Conservation (phyloP, 2,329 filamentous ascomycete genomes). For the Botrytis byssoidea region DNA sequence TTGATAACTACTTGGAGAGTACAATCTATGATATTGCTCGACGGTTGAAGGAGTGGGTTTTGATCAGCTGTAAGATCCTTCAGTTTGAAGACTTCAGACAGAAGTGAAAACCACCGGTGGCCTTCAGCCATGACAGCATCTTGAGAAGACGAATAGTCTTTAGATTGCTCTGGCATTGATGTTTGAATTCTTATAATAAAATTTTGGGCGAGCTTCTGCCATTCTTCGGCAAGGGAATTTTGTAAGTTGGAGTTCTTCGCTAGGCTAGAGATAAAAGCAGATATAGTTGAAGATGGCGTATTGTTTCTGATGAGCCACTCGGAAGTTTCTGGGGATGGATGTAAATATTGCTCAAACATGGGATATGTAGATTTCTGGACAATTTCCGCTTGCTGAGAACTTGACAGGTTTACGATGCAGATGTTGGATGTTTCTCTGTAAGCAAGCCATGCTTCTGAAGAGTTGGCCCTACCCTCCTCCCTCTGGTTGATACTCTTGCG, state of each 20-base stretch:
- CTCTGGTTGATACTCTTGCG: constrained; percentile 68
- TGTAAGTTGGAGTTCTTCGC: constrained; percentile 46
- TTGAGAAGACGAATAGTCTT: constrained; percentile 73
- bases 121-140: constrained; percentile 63
- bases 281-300: constrained; percentile 40
- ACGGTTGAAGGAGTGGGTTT: constrained; percentile 25
- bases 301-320: constrained; percentile 30
- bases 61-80: constrained; percentile 26
- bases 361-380: constrained; percentile 53
- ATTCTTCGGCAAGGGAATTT: constrained; percentile 54
- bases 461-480: constrained; percentile 71
- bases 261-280: constrained; percentile 47
- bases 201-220: constrained; percentile 58
- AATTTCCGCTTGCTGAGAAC: constrained; percentile 46
- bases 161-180: constrained; percentile 79
- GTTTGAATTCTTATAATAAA: constrained; percentile 67
- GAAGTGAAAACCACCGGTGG: constrained; percentile 60
- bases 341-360: constrained; percentile 54
- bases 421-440: constrained; percentile 66
- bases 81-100: constrained; percentile 40
- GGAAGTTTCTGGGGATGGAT: constrained; percentile 26
- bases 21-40: constrained; percentile 29
- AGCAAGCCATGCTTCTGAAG: constrained; percentile 67
- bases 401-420: constrained; percentile 48
- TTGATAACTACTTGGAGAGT: constrained; percentile 50